Evolutionary conservation across 1,139 yeast species (phyloP), one percentile per base, ranked within the genome.

Genomic region (Maudiozyma humilis): DNA sequence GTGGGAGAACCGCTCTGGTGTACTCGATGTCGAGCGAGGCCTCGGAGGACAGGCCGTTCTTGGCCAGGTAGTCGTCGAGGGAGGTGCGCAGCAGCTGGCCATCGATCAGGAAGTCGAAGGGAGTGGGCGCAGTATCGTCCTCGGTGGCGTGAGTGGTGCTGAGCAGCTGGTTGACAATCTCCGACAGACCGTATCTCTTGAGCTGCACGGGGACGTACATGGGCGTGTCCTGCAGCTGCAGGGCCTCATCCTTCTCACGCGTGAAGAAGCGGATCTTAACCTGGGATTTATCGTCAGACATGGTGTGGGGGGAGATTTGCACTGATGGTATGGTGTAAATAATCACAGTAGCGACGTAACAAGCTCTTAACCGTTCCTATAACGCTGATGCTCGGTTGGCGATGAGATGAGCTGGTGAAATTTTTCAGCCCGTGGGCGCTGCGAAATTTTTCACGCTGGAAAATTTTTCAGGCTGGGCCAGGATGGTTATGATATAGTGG

Each of bases 1-100:
- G 99, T 17, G 98, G 98, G 47, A 89, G 73, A 37, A 89, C 85
- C 0, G 96, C 89, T 53, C 95, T 75, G 15, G 96, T 87, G 66
- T 91, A 91, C 61, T 91, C 98, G 45, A 91, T 69, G 31, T 79
- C 79, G 48, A 91, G 65, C 46, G 82, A 78, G 0, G 87, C 77
- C 72, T 91, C 99, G 40, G 80, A 75, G 4, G 96, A 85, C 43
- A 89, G 71, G 6, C 91, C 97, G 49, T 85, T 76, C 45, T 75
- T 69, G 18, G 78, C 72, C 55, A 91, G 70, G 64, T 89, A 89
- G 18, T 83, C 93, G 45, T 85, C 82, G 46, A 91, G 69, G 1
- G 95, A 81, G 1, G 83, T 75, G 53, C 93, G 79, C 48, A 89
- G 68, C 47, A 88, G 69, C 29, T 79, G 79, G 16, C 96, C 95